Evolutionary conservation across 179 eudicot species (phyloP), one percentile per base, ranked within the genome.

Genomic region (Spinacia oleracea): DNA sequence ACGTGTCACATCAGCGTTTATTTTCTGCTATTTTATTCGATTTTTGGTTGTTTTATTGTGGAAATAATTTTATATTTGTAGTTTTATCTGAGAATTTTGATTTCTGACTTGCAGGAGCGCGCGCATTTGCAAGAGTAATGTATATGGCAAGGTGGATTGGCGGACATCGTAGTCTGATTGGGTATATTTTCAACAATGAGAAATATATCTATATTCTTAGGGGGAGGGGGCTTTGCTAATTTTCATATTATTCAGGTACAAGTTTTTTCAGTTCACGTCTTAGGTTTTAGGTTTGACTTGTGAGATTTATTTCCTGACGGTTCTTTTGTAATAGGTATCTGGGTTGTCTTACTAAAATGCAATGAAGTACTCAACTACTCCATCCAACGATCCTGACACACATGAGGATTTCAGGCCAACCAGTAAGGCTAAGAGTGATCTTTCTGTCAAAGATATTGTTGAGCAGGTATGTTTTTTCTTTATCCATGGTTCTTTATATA

Each of bases 321-420:
- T 62, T 21, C 50, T 9, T 20, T n/a, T 68, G 69, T 76, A 34
- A 42, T 58, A 90, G 93, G 87, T 78, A 35, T 83, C 77, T 75
- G 86, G 86, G 73, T 75, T 84, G 25, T 75, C 86, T 56, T 84
- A 73, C 72, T 89, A 69, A 29, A 75, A 73, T 81, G 85, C 79
- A 70, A 77, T 83, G 86, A 85, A 72, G 66, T 89, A 72, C 80
- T 90, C 93, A 29, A 91, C 97, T 76, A 80, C 87, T 70, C 81
- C 85, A 74, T 88, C 98, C n/a, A 82, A 82, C 78, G 97, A 96
- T 79, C 90, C 97, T 46, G 96, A 91, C 72, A 91, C 97, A 25
- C 99, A 96, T 68, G 99, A 96, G 32, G 99, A 96, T 84, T 93
- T 96, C 76, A 86, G 79, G 85, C 94, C 97, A 32, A 82, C 91